A percentile compares a stretch with the other conserved stretches of the same genome.
Evolutionary conservation across 495 filamentous ascomycete species (phyloP).

Genomic region (Talaromyces adpressus): DNA sequence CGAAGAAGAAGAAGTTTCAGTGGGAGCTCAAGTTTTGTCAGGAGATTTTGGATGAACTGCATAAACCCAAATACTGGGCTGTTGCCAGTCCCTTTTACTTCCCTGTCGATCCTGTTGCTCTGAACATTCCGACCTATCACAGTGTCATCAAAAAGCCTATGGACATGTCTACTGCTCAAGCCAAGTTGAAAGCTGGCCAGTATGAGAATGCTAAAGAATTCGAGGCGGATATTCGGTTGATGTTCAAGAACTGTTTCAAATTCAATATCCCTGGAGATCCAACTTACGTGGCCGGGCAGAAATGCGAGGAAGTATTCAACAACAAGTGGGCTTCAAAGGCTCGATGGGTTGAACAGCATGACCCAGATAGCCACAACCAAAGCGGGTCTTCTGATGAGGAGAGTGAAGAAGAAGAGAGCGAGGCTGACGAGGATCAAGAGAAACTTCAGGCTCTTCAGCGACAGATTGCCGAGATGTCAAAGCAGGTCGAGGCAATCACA

Average conservation of each 20-base stretch:
- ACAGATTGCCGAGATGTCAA: conserved; percentile 56
- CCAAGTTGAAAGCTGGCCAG: conserved; percentile 71
- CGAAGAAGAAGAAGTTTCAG: conserved; percentile 86
- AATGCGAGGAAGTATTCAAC: conserved; percentile 66
- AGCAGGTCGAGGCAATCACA: conserved; percentile 44
- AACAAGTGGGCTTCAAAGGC: conserved; percentile 65
- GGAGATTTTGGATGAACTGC: conserved; percentile 67
- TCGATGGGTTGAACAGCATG: conserved; percentile 67
- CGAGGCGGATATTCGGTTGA: conserved; percentile 70
- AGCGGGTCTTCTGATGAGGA: conserved; percentile 48
- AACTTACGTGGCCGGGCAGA: conserved; percentile 61
- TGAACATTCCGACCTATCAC: conserved; percentile 91
- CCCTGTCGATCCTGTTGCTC: conserved; percentile 87
- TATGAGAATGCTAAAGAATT: conserved; percentile 83
- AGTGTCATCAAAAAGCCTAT: conserved; percentile 93
- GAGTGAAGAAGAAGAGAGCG: conserved; percentile 61
- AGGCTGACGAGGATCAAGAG: conserved; percentile 56
- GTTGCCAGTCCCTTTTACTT: conserved; percentile 64
- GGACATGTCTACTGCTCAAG: conserved; percentile 73
- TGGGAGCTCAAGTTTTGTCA: conserved; percentile 88
- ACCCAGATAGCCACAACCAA: conserved; percentile 49
- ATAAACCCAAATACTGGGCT: conserved; percentile 60
- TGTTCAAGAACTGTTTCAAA: conserved; percentile 82
- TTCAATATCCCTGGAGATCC: conserved; percentile 82
- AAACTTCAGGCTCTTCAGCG: conserved; percentile 60